These are phyloP conservation scores for Sutorius eximius DNA, from an alignment of 1,284 basidiomycete species.

Conservation along the genomic window DNA sequence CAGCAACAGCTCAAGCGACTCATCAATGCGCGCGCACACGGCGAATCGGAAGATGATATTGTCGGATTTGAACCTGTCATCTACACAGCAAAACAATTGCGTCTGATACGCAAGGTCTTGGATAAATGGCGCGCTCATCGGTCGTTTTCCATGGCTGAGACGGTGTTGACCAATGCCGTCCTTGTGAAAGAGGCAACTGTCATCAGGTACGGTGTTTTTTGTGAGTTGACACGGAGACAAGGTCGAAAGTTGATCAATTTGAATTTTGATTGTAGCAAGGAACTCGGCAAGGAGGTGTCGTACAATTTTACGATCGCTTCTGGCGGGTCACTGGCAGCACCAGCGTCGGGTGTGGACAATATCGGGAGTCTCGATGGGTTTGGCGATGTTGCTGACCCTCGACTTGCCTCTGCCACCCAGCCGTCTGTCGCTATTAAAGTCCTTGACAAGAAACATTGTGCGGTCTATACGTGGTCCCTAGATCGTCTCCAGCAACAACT, in stretches of 20 bases:
- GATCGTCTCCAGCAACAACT: conserved; percentile 87
- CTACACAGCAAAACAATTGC: conserved; percentile 77
- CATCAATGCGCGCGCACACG: conserved; percentile 75
- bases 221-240: neutral
- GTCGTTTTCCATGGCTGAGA: conserved; percentile 90
- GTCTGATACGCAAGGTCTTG: conserved; percentile 77
- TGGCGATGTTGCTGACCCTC: conserved; percentile 86
- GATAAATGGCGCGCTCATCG: conserved; percentile 84
- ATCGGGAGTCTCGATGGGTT: conserved; percentile 89
- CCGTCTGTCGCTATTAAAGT: conserved; percentile 91
- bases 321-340: conserved; percentile 77
- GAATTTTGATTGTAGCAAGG: conserved; percentile 54
- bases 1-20: conserved; percentile 82
- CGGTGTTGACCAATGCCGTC: conserved; percentile 82
- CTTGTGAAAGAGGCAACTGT: conserved; percentile 94
- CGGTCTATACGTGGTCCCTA: conserved; percentile 90
- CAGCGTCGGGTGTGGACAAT: conserved; percentile 81
- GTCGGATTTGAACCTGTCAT: conserved; percentile 73
- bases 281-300: conserved; percentile 80
- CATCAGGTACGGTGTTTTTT: conserved; percentile 63
- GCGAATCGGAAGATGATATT: conserved; percentile 63
- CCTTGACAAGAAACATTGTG: conserved; percentile 81
- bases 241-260: conserved; percentile 11
- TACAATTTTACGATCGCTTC: conserved; percentile 93
- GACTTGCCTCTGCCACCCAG: conserved; percentile 67